These are phyloP conservation scores for Eucalyptus pauciflora DNA, from an alignment of 345 rosid species.

Conservation along the genomic window DNA sequence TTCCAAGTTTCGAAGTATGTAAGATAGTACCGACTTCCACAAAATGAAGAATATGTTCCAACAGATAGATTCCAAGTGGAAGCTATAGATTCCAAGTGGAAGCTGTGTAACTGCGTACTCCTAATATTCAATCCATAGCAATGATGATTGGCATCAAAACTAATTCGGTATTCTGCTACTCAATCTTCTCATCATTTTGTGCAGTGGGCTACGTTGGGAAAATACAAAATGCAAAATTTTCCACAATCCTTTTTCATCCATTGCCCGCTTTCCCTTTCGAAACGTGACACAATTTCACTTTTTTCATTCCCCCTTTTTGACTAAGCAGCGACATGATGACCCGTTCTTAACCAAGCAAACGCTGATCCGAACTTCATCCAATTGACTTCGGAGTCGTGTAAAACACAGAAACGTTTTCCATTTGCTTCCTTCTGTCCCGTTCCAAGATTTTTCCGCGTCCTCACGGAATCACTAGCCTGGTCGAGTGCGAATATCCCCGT, in stretches of 20 bases:
- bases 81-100: too few relatives aligned
- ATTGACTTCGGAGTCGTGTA: not conserved
- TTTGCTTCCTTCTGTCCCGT: not conserved
- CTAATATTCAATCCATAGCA: too few relatives aligned
- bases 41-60: too few relatives aligned
- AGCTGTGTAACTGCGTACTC: fast-evolving
- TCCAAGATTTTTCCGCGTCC: not conserved
- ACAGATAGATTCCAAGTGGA: fast-evolving
- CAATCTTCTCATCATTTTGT: not conserved
- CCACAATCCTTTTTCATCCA: fast-evolving
- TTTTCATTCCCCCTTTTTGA: not conserved
- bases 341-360: not conserved
- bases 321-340: not conserved
- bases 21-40: too few relatives aligned
- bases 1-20: fast-evolving
- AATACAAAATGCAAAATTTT: not conserved
- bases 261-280: not conserved
- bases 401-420: not conserved
- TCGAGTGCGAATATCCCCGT: not conserved
- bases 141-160: not conserved
- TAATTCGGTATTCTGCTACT: not conserved
- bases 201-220: fast-evolving
- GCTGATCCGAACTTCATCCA: not conserved
- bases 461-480: not conserved
- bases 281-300: not conserved